Percentiles rank a stretch among this genome's conserved stretches.
These are phyloP conservation scores for Hypoxylon crocopeplum DNA, from an alignment of 495 filamentous ascomycete species.

Conservation along the genomic window DNA sequence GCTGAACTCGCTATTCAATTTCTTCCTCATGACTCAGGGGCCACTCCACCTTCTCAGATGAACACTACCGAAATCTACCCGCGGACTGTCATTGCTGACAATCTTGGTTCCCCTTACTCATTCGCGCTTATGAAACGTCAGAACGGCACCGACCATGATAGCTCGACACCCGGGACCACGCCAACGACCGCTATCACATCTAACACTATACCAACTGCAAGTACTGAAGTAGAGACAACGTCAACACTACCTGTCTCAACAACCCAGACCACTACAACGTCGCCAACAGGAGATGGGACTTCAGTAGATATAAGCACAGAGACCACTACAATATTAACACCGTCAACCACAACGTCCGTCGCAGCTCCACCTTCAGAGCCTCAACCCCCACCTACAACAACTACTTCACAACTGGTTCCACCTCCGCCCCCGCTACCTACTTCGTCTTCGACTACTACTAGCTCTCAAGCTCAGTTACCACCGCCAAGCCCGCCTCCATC, in stretches of 20 bases:
- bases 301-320: background rate
- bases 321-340: background rate
- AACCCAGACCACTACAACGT: background rate
- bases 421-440: background rate
- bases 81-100: background rate
- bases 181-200: background rate
- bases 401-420: too few species aligned
- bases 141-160: slow-evolving; percentile 7
- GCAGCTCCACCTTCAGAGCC: background rate
- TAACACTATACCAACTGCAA: background rate
- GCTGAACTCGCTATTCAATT: slow-evolving; percentile 33
- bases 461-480: background rate
- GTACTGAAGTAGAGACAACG: background rate
- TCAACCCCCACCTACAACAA: background rate
- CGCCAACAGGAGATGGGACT: background rate
- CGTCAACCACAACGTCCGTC: background rate
- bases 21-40: slow-evolving; percentile 25
- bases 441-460: background rate
- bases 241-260: background rate
- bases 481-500: background rate
- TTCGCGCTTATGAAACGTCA: slow-evolving; percentile 15
- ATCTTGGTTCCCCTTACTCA: background rate
- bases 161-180: background rate
- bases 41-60: background rate
- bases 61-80: slow-evolving; percentile 17